Percentiles rank a stretch among this genome's conserved stretches.
phyloP scores from a whole-genome alignment of 1,139 yeast genomes.

The Geotrichum phurueaensis region DNA sequence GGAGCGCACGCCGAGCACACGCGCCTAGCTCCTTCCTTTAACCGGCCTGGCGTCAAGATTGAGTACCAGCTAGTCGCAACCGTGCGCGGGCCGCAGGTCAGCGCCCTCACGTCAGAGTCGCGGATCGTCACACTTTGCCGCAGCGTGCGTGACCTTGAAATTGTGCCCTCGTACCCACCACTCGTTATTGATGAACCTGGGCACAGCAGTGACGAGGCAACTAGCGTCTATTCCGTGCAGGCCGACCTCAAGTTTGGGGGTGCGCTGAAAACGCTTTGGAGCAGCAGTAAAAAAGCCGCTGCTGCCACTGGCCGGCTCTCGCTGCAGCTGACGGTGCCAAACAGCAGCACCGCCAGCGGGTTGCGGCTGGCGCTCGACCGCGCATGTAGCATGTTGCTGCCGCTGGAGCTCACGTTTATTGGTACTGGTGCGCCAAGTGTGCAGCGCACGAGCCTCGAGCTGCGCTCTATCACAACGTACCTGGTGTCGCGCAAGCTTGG shows the following conservation, averaged over 20 bases:
- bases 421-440: neutral
- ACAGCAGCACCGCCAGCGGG: neutral
- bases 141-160: neutral
- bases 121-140: slow-evolving; percentile 2
- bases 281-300: neutral
- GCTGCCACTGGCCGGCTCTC: neutral
- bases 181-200: neutral
- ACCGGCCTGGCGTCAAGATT: slow-evolving; percentile 1
- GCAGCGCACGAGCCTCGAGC: neutral
- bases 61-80: slow-evolving; percentile 6
- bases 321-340: neutral
- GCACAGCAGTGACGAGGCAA: neutral
- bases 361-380: neutral
- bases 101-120: slow-evolving; percentile 1
- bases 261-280: neutral
- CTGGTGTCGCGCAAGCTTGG: neutral
- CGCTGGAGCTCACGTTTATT: neutral
- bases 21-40: slow-evolving; percentile 2
- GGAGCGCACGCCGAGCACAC: neutral
- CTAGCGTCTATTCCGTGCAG: neutral
- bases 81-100: slow-evolving; percentile 12
- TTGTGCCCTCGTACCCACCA: slow-evolving; percentile 8
- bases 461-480: neutral
- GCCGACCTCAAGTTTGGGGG: neutral
- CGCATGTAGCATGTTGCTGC: neutral